Evolutionary conservation across 2,329 filamentous ascomycete species (phyloP), one percentile per base, ranked within the genome.

Genomic region (Phaeosphaeria sp.): DNA sequence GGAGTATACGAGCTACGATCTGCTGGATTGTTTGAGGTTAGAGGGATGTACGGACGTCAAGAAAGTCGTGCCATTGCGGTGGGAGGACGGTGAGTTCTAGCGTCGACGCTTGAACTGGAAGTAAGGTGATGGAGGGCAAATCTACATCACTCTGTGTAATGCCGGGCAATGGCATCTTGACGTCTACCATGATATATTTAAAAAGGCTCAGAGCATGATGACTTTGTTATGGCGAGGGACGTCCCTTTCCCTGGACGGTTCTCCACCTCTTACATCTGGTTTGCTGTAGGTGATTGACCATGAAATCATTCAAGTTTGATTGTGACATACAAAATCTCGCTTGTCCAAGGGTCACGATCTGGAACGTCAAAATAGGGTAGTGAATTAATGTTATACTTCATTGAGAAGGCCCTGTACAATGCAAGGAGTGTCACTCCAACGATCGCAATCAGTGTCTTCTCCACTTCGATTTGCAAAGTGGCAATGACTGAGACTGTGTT

Each of bases 1-100:
- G 24, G 56, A 66, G 36, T 71, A 71, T 51, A 65, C 60, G 59
- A 63, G 68, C 51, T 67, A 69, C 45, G 68, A 73, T 57, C 48
- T 54, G 30, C 49, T 66, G 54, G 54, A 69, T 30, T 73, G 68
- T 39, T 54, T 71, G 52, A 27, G 27, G 1, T 24, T 61, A 6
- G 42, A 55, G 6, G 52, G 50, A 7, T 33, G 15, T 27, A 6
- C 21, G 17, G 25, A n/a, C 2, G 25, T 48, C n/a, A 17, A 17
- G 44, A 25, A 25, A 20, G 7, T 46, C 11, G 15, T 36, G 30
- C 30, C 30, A 36, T 13, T 36, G 11, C 30, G 15, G 30, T 36
- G 30, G 30, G 30, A 6, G 3, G 15, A 36, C 30, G 15, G 15
- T 7, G 11, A 36, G 15, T 36, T 36, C n/a, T n/a, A n/a, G n/a